Evolutionary conservation across 129 eudicot genomes (phyloP).

Genomic region (Kitagawia praeruptora): DNA sequence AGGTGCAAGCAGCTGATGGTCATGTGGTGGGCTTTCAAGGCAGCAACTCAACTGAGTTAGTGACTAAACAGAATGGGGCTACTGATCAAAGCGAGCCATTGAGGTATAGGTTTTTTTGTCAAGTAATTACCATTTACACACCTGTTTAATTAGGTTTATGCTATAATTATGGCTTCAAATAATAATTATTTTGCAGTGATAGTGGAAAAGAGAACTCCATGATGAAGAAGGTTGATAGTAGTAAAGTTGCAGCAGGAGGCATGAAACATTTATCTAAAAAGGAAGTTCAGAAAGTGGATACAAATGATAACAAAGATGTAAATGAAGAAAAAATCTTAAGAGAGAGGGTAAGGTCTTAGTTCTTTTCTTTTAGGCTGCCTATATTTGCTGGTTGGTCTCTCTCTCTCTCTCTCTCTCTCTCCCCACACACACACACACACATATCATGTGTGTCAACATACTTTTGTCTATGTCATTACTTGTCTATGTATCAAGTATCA

Average conservation of each 20-base stretch:
- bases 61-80: conserved; percentile 35
- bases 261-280: conserved; percentile 28
- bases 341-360: conserved; percentile 40
- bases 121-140: background rate
- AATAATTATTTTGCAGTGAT: conserved; percentile 23
- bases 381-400: background rate
- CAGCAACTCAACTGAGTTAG: background rate
- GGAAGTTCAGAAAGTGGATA: conserved; percentile 16
- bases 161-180: conserved; percentile 1
- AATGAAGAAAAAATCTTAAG: conserved; percentile 36
- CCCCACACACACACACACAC: background rate
- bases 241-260: conserved; percentile 16
- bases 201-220: conserved; percentile 29
- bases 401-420: no score
- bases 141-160: background rate
- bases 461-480: background rate
- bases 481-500: background rate
- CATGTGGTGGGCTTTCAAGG: background rate
- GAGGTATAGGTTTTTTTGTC: conserved; percentile 34
- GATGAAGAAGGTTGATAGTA: conserved; percentile 31
- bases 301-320: conserved; percentile 41
- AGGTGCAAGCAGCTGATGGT: conserved; percentile 30
- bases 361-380: background rate
- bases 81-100: conserved; percentile 18
- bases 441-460: background rate